Evolutionary conservation across 371 early-diverging fungal species (phyloP).

Genomic region (Apophysomyces variabilis): DNA sequence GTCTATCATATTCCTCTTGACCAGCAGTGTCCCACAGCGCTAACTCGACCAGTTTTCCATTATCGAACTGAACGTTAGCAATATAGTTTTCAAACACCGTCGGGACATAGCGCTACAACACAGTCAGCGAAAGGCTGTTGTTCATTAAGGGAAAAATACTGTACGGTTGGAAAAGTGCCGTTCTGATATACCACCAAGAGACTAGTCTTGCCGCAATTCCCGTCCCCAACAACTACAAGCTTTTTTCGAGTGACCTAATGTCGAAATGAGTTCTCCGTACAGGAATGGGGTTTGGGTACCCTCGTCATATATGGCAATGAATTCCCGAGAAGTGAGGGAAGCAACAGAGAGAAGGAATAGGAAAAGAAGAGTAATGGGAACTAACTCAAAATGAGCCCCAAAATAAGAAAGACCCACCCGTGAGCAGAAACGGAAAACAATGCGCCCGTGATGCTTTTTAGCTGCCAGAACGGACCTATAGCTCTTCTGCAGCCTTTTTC

Average conservation of each 20-base stretch:
- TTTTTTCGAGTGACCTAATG: constrained; percentile 51
- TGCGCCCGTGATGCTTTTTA: constrained; percentile 4
- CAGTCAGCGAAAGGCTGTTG: neutral
- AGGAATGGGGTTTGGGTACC: neutral
- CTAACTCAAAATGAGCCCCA: constrained; percentile 6
- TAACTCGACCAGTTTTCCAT: constrained; percentile 65
- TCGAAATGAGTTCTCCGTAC: neutral
- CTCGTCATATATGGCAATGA: neutral
- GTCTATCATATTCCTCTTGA: constrained; percentile 91
- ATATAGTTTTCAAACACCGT: constrained; percentile 82
- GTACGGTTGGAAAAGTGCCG: constrained; percentile 83
- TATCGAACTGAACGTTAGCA: constrained; percentile 65
- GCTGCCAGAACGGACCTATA: neutral
- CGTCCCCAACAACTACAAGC: constrained; percentile 64
- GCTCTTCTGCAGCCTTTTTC: neutral
- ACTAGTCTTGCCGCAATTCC: constrained; percentile 89
- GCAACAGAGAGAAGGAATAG: neutral
- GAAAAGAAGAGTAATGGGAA: constrained; percentile 5
- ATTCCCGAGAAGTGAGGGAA: neutral
- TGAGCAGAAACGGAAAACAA: constrained; percentile 1
- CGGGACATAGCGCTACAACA: constrained; percentile 60
- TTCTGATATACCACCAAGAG: constrained; percentile 82
- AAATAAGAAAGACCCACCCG: constrained; percentile 8
- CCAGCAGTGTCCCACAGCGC: constrained; percentile 84
- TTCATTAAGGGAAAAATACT: constrained; percentile 22